These are phyloP conservation scores for Kazachstania taianensis DNA, from an alignment of 805 yeast genomes.

Conservation along the genomic window DNA sequence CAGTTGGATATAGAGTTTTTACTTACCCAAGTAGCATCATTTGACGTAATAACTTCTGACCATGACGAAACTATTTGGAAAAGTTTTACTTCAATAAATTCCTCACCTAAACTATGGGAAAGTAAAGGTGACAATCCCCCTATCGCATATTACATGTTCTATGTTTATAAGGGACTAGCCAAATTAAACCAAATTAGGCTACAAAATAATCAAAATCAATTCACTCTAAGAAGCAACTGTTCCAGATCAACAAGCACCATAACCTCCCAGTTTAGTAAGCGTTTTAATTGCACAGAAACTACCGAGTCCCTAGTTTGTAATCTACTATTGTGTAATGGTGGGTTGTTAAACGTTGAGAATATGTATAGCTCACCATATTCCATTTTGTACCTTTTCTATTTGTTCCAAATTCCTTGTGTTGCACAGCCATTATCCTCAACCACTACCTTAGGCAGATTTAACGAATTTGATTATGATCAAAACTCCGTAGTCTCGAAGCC, in stretches of 20 bases:
- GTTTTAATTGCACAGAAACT: conserved; percentile 14
- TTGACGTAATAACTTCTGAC: conserved; percentile 23
- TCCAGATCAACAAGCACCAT: conserved; percentile 8
- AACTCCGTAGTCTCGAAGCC: no score
- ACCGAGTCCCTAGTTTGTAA: conserved; percentile 20
- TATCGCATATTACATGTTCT: conserved; percentile 30
- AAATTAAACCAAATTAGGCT: conserved; percentile 12
- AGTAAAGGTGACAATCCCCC: conserved; percentile 29
- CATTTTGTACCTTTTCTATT: conserved; percentile 16
- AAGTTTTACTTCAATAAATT: conserved; percentile 9
- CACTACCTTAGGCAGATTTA: not conserved
- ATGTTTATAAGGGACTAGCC: conserved; percentile 22
- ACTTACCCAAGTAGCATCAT: conserved; percentile 24
- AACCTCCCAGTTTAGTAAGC: conserved; percentile 18
- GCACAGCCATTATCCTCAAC: conserved; percentile 22
- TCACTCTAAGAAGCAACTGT: conserved; percentile 15
- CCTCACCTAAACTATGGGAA: conserved; percentile 21
- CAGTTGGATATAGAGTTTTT: conserved; percentile 16
- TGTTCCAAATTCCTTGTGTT: conserved; percentile 20
- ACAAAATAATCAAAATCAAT: conserved; percentile 10
- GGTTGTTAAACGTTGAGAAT: conserved; percentile 18
- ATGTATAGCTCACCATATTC: conserved; percentile 15
- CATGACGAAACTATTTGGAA: conserved; percentile 19
- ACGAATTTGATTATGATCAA: no score
- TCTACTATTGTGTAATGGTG: conserved; percentile 18